Conservation (phyloP, 805 yeast species). For the Ogataea degrootiae region DNA sequence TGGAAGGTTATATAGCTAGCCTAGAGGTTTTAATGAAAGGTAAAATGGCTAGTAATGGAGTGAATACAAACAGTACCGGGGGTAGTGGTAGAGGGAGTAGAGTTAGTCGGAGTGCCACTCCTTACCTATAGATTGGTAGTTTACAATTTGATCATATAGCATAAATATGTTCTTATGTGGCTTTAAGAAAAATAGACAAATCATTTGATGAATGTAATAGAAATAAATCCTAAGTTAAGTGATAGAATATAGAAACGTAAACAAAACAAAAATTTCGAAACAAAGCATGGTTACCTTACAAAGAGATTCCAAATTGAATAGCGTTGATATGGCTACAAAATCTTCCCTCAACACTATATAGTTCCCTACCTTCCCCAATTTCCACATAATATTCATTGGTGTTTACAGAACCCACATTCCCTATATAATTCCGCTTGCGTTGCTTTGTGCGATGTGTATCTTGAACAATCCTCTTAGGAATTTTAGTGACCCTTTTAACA, state of each 20-base stretch:
- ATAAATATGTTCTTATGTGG: neutral
- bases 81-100: constrained; percentile 11
- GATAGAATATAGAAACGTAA: neutral
- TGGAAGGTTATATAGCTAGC: constrained; percentile 19
- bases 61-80: neutral
- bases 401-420: constrained; percentile 8
- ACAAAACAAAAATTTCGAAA: neutral
- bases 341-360: constrained; percentile 14
- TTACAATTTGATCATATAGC: too few species aligned
- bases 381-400: constrained; percentile 5
- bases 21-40: constrained; percentile 24
- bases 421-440: constrained; percentile 1
- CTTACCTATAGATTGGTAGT: constrained; percentile 10
- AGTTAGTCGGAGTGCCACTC: constrained; percentile 22
- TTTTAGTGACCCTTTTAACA: too few species aligned
- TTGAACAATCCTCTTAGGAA: too few species aligned
- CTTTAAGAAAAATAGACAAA: neutral
- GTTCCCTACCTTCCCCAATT: constrained; percentile 9
- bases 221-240: neutral
- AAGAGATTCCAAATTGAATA: constrained; percentile 12
- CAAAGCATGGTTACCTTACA: neutral
- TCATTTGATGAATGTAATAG: neutral
- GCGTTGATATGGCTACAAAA: constrained; percentile 14
- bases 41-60: constrained; percentile 1
- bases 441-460: too few species aligned